Percentiles rank a stretch among this genome's conserved stretches.
Evolutionary conservation across 345 rosid genomes (phyloP).

Genomic region (Pugionium cornutum): DNA sequence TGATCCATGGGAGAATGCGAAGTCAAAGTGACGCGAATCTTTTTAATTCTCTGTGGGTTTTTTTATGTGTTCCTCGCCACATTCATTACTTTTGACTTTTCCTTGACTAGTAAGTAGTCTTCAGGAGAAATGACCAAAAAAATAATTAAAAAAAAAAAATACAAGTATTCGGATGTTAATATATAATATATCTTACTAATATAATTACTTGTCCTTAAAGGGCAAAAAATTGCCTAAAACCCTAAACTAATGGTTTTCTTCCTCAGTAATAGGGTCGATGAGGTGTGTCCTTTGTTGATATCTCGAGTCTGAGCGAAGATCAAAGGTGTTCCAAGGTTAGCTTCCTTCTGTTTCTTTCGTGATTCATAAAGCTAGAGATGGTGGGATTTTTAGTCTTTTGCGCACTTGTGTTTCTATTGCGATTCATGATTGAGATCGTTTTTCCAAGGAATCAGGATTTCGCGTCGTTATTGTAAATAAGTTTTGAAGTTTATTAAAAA

Average conservation of each 20-base stretch:
- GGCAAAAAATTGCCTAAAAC: slow-evolving; percentile 17
- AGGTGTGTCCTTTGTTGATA: slow-evolving; percentile 23
- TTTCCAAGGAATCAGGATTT: not conserved
- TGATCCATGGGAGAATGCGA: slow-evolving; percentile 27
- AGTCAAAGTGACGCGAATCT: slow-evolving; percentile 12
- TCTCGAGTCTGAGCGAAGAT: slow-evolving; percentile 8
- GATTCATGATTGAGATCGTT: slow-evolving; percentile 8
- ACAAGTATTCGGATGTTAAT: not conserved
- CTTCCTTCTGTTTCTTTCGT: slow-evolving; percentile 1
- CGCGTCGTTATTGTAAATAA: not conserved
- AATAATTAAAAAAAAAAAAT: not conserved
- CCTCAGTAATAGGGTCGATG: slow-evolving; percentile 1
- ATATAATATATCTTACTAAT: too few species aligned
- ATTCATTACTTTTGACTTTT: slow-evolving; percentile 13
- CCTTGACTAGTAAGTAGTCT: slow-evolving; percentile 10
- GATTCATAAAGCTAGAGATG: not conserved
- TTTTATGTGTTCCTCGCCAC: slow-evolving; percentile 3
- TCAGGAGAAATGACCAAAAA: not conserved
- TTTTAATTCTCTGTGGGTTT: not conserved
- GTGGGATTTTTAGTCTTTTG: not conserved
- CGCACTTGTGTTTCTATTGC: not conserved
- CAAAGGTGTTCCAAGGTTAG: not conserved
- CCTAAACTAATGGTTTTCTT: slow-evolving; percentile 24
- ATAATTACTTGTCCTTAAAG: not conserved
- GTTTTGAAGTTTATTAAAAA: too few species aligned